These are phyloP conservation scores for Starmerella ratchasimensis DNA, from an alignment of 805 yeast genomes.

Conservation along the genomic window DNA sequence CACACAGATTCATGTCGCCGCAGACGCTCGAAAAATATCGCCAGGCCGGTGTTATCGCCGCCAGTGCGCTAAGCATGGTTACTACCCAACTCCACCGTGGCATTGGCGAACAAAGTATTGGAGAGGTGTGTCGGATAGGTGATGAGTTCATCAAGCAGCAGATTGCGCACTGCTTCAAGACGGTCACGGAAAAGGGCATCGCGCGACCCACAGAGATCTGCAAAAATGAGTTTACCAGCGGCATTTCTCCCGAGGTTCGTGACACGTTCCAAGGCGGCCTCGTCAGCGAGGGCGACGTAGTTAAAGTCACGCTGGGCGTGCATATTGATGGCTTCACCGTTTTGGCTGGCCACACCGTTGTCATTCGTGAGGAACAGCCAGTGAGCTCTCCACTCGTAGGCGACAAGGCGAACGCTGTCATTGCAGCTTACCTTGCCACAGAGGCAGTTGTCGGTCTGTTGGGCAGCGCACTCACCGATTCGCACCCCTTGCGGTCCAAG, in stretches of 20 bases:
- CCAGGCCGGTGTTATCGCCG: constrained; percentile 78
- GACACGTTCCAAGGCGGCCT: constrained; percentile 30
- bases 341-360: constrained; percentile 71
- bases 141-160: constrained; percentile 60
- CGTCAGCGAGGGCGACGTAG: constrained; percentile 67
- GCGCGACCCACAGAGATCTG: constrained; percentile 85
- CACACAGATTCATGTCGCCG: no score
- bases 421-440: constrained; percentile 79
- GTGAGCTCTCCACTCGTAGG: constrained; percentile 67
- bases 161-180: constrained; percentile 41
- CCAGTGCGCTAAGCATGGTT: constrained; percentile 61
- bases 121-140: constrained; percentile 66
- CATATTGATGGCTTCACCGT: constrained; percentile 95
- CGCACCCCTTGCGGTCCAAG: constrained; percentile 35
- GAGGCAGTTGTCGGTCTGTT: constrained; percentile 72
- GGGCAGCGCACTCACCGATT: constrained; percentile 44
- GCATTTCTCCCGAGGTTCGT: constrained; percentile 65
- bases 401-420: constrained; percentile 71
- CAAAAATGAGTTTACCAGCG: constrained; percentile 60
- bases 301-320: constrained; percentile 72
- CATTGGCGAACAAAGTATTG: constrained; percentile 40
- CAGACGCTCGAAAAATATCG: constrained; percentile 57
- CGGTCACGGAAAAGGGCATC: constrained; percentile 65
- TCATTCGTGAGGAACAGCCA: constrained; percentile 38
- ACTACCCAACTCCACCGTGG: constrained; percentile 54